Evolutionary conservation across 768 basidiomycete genomes (phyloP), one percentile per base, ranked within the genome.

Genomic region (Sporobolomyces roseus): DNA sequence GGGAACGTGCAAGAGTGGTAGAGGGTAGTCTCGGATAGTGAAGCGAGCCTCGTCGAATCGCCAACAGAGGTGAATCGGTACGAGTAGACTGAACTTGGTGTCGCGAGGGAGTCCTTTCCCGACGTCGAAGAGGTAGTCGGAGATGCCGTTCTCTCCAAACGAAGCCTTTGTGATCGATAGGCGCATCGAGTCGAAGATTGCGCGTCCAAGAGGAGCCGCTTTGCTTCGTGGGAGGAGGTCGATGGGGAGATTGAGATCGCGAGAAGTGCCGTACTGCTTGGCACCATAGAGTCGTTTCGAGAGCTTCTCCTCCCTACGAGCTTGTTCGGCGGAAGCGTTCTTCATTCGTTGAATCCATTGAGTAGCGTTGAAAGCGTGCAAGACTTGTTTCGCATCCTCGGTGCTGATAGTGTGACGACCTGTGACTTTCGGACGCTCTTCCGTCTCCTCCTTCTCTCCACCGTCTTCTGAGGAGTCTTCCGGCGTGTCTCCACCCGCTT

Each of bases 21-120:
- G 79, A 3, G 93, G 91, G 79, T 94, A 93, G 79, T 94, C 92
- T 36, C 93, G 87, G 13, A 93, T 81, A 6, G 84, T 83, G 50
- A 86, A 80, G 53, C 82, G 82, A 23, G 87, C 78, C n/a, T 85
- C 83, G 4, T 83, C 80, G 59, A 91, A 80, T 2, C 84, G 81
- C 78, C 91, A 85, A 41, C 84, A 82, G 25, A 98, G 77, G 75
- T 92, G 88, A 74, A 97, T 78, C 4, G 93, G 93, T 25, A 94
- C 80, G 71, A 96, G 82, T 30, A 97, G 81, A 16, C 89, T 87
- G 77, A 87, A 96, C 72, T 84, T 74, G 0, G 87, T 88, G 61
- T 87, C 83, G 21, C 78, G 79, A 4, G 91, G 90, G 59, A 94
- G 76, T 13, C 86, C 87, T 55, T 77, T 78, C 32, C 90, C 91